Conservation (phyloP, 495 filamentous ascomycete genomes). For the Ascodesmis nigricans region DNA sequence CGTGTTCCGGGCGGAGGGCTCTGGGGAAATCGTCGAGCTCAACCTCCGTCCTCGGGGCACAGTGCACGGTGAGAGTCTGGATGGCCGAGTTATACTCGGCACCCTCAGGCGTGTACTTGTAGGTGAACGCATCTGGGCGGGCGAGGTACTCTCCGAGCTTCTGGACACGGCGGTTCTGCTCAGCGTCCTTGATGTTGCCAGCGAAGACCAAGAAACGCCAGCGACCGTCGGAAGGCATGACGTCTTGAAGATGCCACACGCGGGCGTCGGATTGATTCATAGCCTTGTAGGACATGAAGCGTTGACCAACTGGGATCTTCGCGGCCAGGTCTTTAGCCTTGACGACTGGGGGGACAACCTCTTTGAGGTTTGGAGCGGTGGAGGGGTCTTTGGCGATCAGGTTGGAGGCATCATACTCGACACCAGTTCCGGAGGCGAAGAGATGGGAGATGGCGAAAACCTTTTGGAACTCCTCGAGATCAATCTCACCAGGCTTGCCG, state of each 20-base stretch:
- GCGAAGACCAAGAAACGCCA: conserved; percentile 42
- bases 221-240: conserved; percentile 30
- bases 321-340: conserved; percentile 21
- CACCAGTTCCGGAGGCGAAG: conserved; percentile 28
- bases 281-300: conserved; percentile 35
- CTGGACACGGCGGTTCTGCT: conserved; percentile 25
- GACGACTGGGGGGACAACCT: neutral
- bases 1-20: conserved; percentile 24
- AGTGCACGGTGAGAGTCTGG: conserved; percentile 33
- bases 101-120: conserved; percentile 17
- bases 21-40: conserved; percentile 30
- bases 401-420: conserved; percentile 28
- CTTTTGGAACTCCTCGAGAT: conserved; percentile 16
- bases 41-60: conserved; percentile 23
- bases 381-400: conserved; percentile 18
- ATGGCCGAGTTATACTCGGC: neutral
- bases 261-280: conserved; percentile 36
- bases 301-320: conserved; percentile 32
- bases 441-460: conserved; percentile 28
- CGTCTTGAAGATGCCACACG: conserved; percentile 31
- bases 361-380: neutral
- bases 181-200: conserved; percentile 26
- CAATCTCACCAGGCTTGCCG: conserved; percentile 1
- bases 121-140: conserved; percentile 37
- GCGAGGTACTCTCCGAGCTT: conserved; percentile 24